Conservation (phyloP, 2,329 filamentous ascomycete genomes). For the Cytospora paraplurivora region DNA sequence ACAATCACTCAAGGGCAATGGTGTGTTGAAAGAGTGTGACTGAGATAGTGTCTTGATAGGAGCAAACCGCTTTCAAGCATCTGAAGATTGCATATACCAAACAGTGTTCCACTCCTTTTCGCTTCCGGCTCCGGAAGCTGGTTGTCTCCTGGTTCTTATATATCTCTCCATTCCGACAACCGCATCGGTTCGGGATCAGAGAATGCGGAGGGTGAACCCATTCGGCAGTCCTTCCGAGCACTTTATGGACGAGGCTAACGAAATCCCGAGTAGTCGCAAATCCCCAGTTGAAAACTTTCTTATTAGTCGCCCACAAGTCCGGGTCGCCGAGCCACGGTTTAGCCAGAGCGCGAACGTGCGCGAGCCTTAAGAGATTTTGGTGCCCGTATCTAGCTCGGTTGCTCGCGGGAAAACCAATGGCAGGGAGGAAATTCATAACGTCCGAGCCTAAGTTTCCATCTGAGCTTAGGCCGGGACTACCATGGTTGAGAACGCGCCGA, state of each 20-base stretch:
- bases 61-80: constrained; percentile 15
- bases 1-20: background rate
- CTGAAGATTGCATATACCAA: background rate
- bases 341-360: no score
- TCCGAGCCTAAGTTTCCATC: background rate
- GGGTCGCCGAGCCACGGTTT: background rate
- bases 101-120: background rate
- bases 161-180: background rate
- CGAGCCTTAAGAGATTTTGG: background rate
- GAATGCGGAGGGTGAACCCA: no score
- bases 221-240: no score
- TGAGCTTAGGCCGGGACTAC: background rate
- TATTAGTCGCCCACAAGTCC: background rate
- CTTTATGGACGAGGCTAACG: no score
- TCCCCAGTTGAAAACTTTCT: no score
- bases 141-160: background rate
- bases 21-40: constrained; percentile 2
- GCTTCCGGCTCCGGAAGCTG: background rate
- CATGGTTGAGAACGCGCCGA: background rate
- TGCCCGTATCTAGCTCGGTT: background rate
- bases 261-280: no score
- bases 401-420: background rate
- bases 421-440: no score
- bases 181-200: background rate
- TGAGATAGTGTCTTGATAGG: background rate